Base-by-base conservation (phyloP, 2,329 filamentous ascomycete species). In the Exserohilum rostratum region DNA sequence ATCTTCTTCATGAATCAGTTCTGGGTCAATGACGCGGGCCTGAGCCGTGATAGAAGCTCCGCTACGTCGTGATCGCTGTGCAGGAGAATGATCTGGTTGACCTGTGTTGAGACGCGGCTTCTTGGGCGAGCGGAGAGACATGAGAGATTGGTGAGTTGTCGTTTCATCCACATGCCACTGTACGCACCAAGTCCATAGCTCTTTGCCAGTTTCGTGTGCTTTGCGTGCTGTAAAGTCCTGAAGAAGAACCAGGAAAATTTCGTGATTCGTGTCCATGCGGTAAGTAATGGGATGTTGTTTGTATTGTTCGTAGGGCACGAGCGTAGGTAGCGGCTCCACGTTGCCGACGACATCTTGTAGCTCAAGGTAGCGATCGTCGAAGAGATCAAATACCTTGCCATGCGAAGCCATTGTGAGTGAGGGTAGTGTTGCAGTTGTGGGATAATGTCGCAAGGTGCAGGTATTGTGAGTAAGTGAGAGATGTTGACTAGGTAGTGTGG, bases 121-220 rank as follows among this genome's bases (percentile, higher is more conserved):
- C 47, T 73, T 73, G 3, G 54, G 44, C 12, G 61, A 58, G 18
- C 57, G 59, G 7, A 51, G 40, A 17, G 43, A 18, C 5, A 40
- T n/a, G n/a, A 45, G 31, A 9, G 30, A 45, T 17, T 54, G 46
- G 20, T 13, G 29, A 18, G 53, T 18, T 20, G 43, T 20, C 1
- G 47, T 46, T 15, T 49, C 17, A 9, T 64, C 59, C 6, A 73
- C 63, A 15, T 72, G 57, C 69, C 68, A 73, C 43, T 74, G 72
- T 40, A 69, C 63, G 18, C 49, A 57, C 69, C 69, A 74, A 6
- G 66, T 68, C 72, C 72, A 74, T 3, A 68, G 43, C 51, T 74
- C 72, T 42, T 62, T 65, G 39, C 55, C 44, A 9, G 39, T 39
- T 22, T 60, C 45, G 10, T 43, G 43, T 13, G 70, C 58, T 40